phyloP scores from a whole-genome alignment of 345 rosid genomes.

The Citrus unshiu region DNA sequence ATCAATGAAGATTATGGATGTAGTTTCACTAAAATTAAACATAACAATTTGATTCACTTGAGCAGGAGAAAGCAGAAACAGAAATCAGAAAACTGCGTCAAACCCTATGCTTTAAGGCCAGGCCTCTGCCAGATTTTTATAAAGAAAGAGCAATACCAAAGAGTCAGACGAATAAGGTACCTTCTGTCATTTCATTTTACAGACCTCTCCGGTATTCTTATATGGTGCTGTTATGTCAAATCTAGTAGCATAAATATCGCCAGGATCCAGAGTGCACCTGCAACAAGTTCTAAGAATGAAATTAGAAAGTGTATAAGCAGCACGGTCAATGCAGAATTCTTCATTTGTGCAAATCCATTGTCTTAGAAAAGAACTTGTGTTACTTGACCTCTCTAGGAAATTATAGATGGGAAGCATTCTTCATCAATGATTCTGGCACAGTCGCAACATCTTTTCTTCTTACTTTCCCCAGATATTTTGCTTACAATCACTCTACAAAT shows the following conservation, averaged over 20 bases:
- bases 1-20: background rate
- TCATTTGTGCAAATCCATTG: background rate
- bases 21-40: background rate
- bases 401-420: background rate
- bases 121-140: constrained; percentile 88
- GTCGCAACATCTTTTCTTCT: background rate
- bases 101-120: constrained; percentile 88
- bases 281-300: background rate
- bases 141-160: constrained; percentile 42
- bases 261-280: background rate
- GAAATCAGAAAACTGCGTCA: constrained; percentile 59
- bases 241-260: background rate
- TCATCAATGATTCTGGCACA: background rate
- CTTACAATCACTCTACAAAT: background rate
- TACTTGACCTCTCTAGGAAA: background rate
- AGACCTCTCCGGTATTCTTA: background rate
- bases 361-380: background rate
- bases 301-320: background rate
- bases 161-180: constrained; percentile 49
- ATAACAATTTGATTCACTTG: background rate
- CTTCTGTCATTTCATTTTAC: background rate
- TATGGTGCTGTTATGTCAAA: background rate
- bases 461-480: background rate
- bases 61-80: constrained; percentile 63
- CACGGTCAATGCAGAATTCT: background rate